A percentile compares a stretch with the other conserved stretches of the same genome.
Conservation (phyloP, 2,329 filamentous ascomycete species). For the Corniculantispora saksenae region DNA sequence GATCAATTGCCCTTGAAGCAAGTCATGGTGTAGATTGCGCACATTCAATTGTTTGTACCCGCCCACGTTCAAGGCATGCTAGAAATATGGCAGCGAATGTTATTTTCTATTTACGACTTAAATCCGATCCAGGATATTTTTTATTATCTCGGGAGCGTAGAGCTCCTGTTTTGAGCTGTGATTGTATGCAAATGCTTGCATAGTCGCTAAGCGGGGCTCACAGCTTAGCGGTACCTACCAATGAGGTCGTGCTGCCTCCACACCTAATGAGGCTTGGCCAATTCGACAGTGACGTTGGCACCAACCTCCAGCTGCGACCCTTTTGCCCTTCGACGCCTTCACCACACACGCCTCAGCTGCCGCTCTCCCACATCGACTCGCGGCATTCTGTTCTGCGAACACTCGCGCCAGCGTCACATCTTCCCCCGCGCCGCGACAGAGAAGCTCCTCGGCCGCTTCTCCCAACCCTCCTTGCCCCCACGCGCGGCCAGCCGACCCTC, state of each 20-base stretch:
- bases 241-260: constrained; percentile 9
- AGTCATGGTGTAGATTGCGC: too few relatives aligned
- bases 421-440: background rate
- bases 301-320: constrained; percentile 1
- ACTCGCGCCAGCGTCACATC: too few relatives aligned
- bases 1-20: too few relatives aligned
- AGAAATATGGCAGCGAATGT: too few relatives aligned
- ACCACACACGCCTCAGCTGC: background rate
- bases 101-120: too few relatives aligned
- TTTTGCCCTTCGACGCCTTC: background rate
- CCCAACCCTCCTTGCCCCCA: background rate
- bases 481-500: constrained; percentile 3
- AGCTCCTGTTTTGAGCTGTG: background rate
- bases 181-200: background rate
- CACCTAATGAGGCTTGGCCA: constrained; percentile 1
- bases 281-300: constrained; percentile 11
- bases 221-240: background rate
- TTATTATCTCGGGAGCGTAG: too few relatives aligned
- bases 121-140: too few relatives aligned
- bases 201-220: background rate
- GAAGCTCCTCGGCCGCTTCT: background rate
- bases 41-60: too few relatives aligned
- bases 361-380: background rate
- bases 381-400: background rate
- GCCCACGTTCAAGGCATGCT: too few relatives aligned